Evolutionary conservation across 176 grass and related monocot species (phyloP).

Genomic region (Avena eriantha): DNA sequence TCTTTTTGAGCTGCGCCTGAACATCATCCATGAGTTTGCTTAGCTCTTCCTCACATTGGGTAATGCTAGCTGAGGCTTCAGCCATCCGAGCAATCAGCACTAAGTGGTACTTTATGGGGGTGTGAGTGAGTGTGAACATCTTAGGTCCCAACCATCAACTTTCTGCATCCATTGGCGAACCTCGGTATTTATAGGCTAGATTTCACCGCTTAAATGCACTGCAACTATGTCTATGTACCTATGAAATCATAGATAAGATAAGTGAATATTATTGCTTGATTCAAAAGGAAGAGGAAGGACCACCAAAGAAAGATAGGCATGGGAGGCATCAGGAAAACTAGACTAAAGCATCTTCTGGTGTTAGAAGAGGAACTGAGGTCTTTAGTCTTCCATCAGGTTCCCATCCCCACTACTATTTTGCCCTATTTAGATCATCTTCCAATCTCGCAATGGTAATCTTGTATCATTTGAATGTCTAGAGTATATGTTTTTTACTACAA

Average conservation of each 20-base stretch:
- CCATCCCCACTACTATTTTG: neutral
- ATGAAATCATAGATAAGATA: slow-evolving; percentile 23
- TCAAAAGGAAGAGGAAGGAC: slow-evolving; percentile 2
- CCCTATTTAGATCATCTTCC: slow-evolving; percentile 1
- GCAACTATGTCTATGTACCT: slow-evolving; percentile 90
- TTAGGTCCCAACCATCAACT: slow-evolving; percentile 87
- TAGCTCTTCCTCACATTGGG: slow-evolving; percentile 84
- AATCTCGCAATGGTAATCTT: neutral
- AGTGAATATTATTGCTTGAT: neutral
- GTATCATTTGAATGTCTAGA: neutral
- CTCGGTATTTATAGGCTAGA: slow-evolving; percentile 53
- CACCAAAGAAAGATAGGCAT: slow-evolving; percentile 22
- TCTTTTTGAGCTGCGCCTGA: slow-evolving; percentile 66
- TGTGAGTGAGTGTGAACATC: slow-evolving; percentile 85
- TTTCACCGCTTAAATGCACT: slow-evolving; percentile 74
- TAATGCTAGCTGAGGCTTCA: slow-evolving; percentile 90
- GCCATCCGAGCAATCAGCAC: slow-evolving; percentile 92
- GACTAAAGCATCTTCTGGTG: too few relatives aligned
- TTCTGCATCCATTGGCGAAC: slow-evolving; percentile 79
- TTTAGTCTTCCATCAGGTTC: neutral
- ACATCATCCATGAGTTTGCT: slow-evolving; percentile 74
- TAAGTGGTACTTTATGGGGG: slow-evolving; percentile 63
- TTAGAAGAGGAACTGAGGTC: neutral
- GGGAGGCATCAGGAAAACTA: slow-evolving; percentile 34
- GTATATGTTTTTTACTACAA: neutral